phyloP scores from a whole-genome alignment of 805 yeast genomes.

The Starmera pachycereana region DNA sequence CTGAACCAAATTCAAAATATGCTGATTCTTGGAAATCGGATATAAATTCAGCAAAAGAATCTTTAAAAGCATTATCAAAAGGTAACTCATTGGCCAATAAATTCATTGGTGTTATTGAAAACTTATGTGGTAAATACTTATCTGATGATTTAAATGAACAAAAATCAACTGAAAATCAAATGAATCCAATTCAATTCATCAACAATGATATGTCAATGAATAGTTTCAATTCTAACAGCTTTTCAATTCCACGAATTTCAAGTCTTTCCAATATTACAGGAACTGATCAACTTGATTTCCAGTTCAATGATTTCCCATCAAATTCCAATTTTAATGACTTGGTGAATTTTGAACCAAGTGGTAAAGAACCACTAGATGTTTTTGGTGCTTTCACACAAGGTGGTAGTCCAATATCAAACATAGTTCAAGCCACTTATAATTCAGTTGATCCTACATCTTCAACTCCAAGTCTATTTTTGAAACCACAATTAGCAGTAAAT shows the following conservation, averaged over 20 bases:
- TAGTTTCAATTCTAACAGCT: neutral
- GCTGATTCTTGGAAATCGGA: slow-evolving; percentile 33
- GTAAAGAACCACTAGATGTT: neutral
- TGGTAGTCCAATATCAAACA: no score
- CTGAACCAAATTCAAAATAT: slow-evolving; percentile 38
- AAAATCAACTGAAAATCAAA: neutral
- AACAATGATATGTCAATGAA: no score
- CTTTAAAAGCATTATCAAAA: slow-evolving; percentile 26
- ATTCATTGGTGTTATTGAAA: slow-evolving; percentile 35
- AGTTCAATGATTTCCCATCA: slow-evolving; percentile 16
- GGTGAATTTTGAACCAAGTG: slow-evolving; percentile 11
- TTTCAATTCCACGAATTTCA: neutral
- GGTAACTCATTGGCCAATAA: slow-evolving; percentile 36
- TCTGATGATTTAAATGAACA: slow-evolving; percentile 4
- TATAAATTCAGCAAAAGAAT: slow-evolving; percentile 30
- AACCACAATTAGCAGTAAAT: neutral
- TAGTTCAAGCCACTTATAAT: neutral
- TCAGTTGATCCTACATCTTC: neutral
- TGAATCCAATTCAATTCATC: no score
- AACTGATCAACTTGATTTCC: slow-evolving; percentile 13
- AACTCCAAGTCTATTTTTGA: neutral
- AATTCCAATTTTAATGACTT: slow-evolving; percentile 13
- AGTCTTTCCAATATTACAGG: neutral
- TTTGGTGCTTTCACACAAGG: neutral
- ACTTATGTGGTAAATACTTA: slow-evolving; percentile 24